Percentiles rank a stretch among this genome's conserved stretches.
These are phyloP conservation scores for Cladobotryum mycophilum DNA, from an alignment of 2,329 filamentous ascomycete genomes.

Conservation along the genomic window DNA sequence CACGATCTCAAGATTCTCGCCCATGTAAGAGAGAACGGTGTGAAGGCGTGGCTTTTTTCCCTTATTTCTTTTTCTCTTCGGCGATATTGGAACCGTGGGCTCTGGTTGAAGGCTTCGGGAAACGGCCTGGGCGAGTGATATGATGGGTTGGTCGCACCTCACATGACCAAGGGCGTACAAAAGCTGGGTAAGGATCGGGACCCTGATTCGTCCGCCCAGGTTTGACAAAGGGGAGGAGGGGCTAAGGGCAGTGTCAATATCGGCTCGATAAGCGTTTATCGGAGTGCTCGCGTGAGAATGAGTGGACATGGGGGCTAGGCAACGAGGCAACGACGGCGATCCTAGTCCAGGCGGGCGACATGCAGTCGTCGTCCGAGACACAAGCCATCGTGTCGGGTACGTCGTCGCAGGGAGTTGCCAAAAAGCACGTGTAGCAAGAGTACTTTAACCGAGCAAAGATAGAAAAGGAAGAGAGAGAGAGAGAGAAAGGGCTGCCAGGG, in stretches of 20 bases:
- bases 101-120: neutral
- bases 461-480: neutral
- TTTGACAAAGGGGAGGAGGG: neutral
- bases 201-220: slow-evolving; percentile 4
- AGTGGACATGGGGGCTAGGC: slow-evolving; percentile 1
- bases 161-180: slow-evolving; percentile 6
- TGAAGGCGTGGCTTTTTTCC: neutral
- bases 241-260: neutral
- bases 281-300: neutral
- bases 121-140: neutral
- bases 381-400: slow-evolving; percentile 10
- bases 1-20: slow-evolving; percentile 7
- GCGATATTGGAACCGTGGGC: neutral
- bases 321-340: neutral
- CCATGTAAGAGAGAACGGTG: neutral
- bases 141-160: neutral
- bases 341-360: slow-evolving; percentile 3
- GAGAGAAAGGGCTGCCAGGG: neutral
- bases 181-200: slow-evolving; percentile 1
- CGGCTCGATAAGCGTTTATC: neutral
- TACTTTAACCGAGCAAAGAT: neutral
- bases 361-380: slow-evolving; percentile 1
- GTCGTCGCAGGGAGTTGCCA: slow-evolving; percentile 1
- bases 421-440: neutral
- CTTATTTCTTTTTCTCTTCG: neutral